A percentile compares a stretch with the other conserved stretches of the same genome.
Conservation (phyloP, 306 rosid species). For the Inga oerstediana region DNA sequence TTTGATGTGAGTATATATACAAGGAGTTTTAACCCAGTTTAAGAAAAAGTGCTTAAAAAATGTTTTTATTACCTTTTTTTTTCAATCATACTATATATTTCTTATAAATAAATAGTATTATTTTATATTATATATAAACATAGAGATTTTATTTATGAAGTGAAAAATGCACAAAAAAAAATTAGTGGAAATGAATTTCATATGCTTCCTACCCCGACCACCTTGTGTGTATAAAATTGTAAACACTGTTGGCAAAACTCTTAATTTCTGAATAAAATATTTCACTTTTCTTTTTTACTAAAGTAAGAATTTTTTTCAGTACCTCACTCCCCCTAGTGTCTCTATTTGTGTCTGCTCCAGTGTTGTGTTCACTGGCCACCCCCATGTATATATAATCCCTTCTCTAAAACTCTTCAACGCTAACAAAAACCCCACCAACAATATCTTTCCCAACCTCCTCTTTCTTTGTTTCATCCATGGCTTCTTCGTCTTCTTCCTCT, state of each 20-base stretch:
- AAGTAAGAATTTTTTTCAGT: not conserved
- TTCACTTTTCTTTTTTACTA: not conserved
- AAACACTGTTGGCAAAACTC: not conserved
- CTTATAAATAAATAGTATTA: too few species aligned
- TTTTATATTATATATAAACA: too few species aligned
- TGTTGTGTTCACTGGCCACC: not conserved
- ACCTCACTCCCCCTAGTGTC: not conserved
- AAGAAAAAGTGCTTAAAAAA: too few species aligned
- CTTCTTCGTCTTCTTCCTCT: conserved; percentile 43
- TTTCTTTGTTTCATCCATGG: conserved; percentile 37
- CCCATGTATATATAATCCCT: not conserved
- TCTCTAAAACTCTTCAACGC: not conserved
- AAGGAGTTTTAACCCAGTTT: too few species aligned
- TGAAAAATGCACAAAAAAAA: too few species aligned
- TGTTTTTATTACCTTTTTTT: too few species aligned
- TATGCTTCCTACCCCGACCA: not conserved
- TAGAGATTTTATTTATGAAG: too few species aligned
- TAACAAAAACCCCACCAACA: not conserved
- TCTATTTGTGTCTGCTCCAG: not conserved
- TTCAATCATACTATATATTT: too few species aligned
- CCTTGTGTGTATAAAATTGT: too few species aligned
- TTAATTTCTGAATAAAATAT: not conserved
- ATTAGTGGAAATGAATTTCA: not conserved
- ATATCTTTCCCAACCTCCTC: not conserved
- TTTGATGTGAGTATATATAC: too few species aligned